Conservation (phyloP, 23 red algal genomes). For the Gracilaria gracilis region DNA sequence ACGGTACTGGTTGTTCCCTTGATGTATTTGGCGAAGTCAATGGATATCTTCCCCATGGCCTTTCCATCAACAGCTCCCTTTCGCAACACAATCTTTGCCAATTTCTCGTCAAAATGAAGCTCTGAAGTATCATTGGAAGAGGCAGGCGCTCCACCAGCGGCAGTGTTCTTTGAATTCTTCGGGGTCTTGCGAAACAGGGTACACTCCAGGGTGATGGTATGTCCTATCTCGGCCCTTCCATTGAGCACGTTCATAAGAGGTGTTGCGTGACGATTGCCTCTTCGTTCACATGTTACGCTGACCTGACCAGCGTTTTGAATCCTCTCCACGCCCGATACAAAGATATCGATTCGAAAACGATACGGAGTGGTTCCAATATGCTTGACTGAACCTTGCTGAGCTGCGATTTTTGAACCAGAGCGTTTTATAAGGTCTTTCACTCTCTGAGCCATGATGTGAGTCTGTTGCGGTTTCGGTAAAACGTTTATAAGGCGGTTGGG, state of each 20-base stretch:
- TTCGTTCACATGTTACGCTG: conserved; percentile 73
- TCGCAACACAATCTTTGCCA: conserved; percentile 68
- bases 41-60: conserved; percentile 63
- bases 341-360: conserved; percentile 72
- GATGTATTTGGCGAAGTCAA: conserved; percentile 77
- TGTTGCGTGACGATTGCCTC: conserved; percentile 59
- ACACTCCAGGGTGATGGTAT: conserved; percentile 56
- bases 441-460: conserved; percentile 52
- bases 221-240: conserved; percentile 65
- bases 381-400: conserved; percentile 58
- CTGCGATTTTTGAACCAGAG: conserved; percentile 41
- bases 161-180: background rate
- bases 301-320: conserved; percentile 45
- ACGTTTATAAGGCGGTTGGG: too few relatives aligned
- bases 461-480: background rate
- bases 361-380: conserved; percentile 75
- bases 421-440: conserved; percentile 49
- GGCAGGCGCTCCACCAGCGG: background rate
- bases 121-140: conserved; percentile 7
- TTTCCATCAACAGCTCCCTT: conserved; percentile 67
- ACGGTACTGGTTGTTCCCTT: conserved; percentile 72
- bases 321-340: conserved; percentile 62
- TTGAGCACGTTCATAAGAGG: conserved; percentile 22
- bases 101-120: conserved; percentile 82
- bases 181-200: conserved; percentile 67